Evolutionary conservation across 345 rosid species (phyloP).

Genomic region (Mallotus nudiflorus): DNA sequence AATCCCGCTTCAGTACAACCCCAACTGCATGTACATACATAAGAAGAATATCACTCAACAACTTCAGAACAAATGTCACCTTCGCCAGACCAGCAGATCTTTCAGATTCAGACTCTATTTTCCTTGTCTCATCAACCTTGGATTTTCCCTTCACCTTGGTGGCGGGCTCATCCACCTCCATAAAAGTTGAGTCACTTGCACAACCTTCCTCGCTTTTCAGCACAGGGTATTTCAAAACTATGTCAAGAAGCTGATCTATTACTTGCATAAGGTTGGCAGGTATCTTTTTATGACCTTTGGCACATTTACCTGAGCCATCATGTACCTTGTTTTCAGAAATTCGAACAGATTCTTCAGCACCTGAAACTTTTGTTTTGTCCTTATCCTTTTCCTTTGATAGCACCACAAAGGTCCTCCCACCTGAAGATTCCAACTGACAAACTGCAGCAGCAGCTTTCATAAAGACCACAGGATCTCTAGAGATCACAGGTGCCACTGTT

Average conservation of each 20-base stretch:
- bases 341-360: constrained; percentile 70
- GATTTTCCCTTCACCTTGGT: constrained; percentile 85
- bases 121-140: constrained; percentile 67
- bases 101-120: constrained; percentile 64
- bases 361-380: constrained; percentile 60
- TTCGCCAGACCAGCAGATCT: constrained; percentile 86
- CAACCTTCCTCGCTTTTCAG: constrained; percentile 56
- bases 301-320: constrained; percentile 74
- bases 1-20: constrained; percentile 78
- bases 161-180: constrained; percentile 88
- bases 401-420: constrained; percentile 75
- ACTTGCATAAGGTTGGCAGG: constrained; percentile 85
- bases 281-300: constrained; percentile 73
- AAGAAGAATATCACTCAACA: constrained; percentile 84
- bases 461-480: constrained; percentile 84
- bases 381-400: constrained; percentile 74
- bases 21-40: constrained; percentile 90
- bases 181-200: constrained; percentile 41
- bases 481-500: constrained; percentile 85
- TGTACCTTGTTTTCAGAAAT: constrained; percentile 70
- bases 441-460: constrained; percentile 80
- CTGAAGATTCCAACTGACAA: constrained; percentile 90
- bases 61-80: constrained; percentile 82
- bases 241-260: constrained; percentile 94
- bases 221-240: constrained; percentile 66